These are phyloP conservation scores for Aspergillus novoparasiticus DNA, from an alignment of 2,329 filamentous ascomycete genomes.

Conservation along the genomic window DNA sequence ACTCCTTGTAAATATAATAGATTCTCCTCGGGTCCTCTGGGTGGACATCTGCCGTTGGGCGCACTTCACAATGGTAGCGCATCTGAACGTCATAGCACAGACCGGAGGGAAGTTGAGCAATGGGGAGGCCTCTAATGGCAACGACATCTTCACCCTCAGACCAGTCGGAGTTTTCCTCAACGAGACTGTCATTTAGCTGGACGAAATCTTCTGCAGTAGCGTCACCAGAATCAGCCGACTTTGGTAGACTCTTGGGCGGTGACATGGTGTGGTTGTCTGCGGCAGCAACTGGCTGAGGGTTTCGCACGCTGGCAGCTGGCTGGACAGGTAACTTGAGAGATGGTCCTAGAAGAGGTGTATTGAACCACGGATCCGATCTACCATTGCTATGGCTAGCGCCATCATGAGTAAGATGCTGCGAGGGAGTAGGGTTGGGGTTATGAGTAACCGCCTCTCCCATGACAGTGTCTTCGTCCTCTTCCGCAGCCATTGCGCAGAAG, in stretches of 20 bases:
- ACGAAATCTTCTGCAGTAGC: conserved; percentile 19
- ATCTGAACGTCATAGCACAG: conserved; percentile 92
- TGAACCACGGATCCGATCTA: conserved; percentile 23
- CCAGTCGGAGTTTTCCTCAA: conserved; percentile 46
- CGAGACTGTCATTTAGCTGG: conserved; percentile 35
- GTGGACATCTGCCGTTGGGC: conserved; percentile 71
- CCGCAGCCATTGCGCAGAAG: conserved; percentile 25
- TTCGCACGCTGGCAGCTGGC: conserved; percentile 5
- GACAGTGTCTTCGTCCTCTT: conserved; percentile 43
- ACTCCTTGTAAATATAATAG: conserved; percentile 86
- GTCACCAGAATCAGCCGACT: conserved; percentile 30
- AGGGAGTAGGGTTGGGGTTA: conserved; percentile 19
- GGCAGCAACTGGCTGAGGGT: conserved; percentile 7
- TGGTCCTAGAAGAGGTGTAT: conserved; percentile 25
- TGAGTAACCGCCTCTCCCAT: conserved; percentile 37
- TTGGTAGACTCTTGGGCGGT: conserved; percentile 26
- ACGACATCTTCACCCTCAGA: conserved; percentile 37
- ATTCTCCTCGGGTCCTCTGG: conserved; percentile 94
- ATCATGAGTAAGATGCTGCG: conserved; percentile 16
- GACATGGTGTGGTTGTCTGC: conserved; percentile 15
- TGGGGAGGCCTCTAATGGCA: conserved; percentile 46
- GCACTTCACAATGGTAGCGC: conserved; percentile 90
- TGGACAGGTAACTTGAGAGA: conserved; percentile 24
- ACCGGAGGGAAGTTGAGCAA: conserved; percentile 66
- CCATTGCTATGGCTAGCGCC: conserved; percentile 24